These are phyloP conservation scores for Takashimella koratensis DNA, from an alignment of 1,284 basidiomycete genomes.

Conservation along the genomic window DNA sequence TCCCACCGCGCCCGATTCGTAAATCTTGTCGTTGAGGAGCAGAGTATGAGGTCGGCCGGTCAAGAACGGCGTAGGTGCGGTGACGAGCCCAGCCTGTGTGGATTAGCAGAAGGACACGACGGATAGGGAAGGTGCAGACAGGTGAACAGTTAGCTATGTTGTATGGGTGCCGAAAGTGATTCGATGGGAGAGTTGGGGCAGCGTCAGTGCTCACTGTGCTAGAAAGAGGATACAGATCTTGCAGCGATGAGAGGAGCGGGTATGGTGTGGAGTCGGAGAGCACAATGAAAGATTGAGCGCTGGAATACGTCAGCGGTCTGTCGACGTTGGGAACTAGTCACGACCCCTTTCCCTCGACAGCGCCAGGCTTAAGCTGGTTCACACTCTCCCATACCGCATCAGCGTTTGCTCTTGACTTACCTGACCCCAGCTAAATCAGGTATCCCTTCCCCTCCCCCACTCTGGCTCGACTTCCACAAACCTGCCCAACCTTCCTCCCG, in stretches of 20 bases:
- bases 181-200: too few relatives aligned
- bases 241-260: background rate
- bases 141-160: too few relatives aligned
- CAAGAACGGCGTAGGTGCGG: conserved; percentile 77
- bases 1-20: conserved; percentile 69
- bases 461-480: background rate
- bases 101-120: background rate
- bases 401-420: too few relatives aligned
- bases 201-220: background rate
- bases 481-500: background rate
- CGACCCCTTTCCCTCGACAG: too few relatives aligned
- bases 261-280: background rate
- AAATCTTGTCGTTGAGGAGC: conserved; percentile 59
- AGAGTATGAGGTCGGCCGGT: conserved; percentile 76
- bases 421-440: background rate
- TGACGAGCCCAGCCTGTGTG: conserved; percentile 64
- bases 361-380: too few relatives aligned
- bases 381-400: too few relatives aligned
- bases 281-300: background rate
- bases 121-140: background rate
- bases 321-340: background rate
- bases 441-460: background rate
- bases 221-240: background rate
- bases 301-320: background rate
- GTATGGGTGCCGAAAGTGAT: too few relatives aligned